These are phyloP conservation scores for Trichoderma sp. DNA, from an alignment of 2,329 filamentous ascomycete genomes.

Conservation along the genomic window DNA sequence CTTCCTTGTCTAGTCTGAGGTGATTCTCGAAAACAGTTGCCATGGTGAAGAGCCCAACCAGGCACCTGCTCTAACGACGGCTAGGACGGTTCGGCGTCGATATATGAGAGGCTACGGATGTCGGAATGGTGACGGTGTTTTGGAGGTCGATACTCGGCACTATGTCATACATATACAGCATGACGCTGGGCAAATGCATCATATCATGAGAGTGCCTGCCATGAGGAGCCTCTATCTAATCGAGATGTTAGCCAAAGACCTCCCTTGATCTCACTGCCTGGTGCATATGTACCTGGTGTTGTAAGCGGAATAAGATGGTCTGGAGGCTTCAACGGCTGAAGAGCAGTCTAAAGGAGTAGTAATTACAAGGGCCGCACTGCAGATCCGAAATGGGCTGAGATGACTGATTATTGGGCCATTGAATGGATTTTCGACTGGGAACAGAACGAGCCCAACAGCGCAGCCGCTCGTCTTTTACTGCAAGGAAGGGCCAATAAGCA, in stretches of 20 bases:
- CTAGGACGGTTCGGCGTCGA: constrained; percentile 16
- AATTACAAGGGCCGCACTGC: constrained; percentile 14
- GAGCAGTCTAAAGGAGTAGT: constrained; percentile 21
- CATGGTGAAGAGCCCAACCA: constrained; percentile 33
- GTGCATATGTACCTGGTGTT: constrained; percentile 16
- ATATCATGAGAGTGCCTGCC: constrained; percentile 19
- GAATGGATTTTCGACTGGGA: constrained; percentile 13
- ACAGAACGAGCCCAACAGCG: constrained; percentile 17
- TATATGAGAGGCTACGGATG: constrained; percentile 22
- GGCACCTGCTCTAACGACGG: constrained; percentile 16
- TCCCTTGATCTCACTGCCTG: constrained; percentile 16
- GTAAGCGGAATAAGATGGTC: constrained; percentile 17
- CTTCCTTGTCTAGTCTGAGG: constrained; percentile 29
- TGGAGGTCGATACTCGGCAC: constrained; percentile 32
- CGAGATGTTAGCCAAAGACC: constrained; percentile 18
- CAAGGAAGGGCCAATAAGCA: constrained; percentile 31
- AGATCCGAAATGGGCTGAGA: constrained; percentile 1
- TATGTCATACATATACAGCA: constrained; percentile 32
- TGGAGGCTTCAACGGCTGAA: constrained; percentile 27
- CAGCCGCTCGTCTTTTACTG: constrained; percentile 28
- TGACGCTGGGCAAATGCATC: constrained; percentile 31
- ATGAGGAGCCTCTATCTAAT: constrained; percentile 15
- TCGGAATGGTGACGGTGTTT: constrained; percentile 21
- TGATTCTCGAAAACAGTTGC: constrained; percentile 31
- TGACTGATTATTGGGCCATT: constrained; percentile 21